These are phyloP conservation scores for Diutina siamensis DNA, from an alignment of 1,139 yeast genomes.

Conservation along the genomic window DNA sequence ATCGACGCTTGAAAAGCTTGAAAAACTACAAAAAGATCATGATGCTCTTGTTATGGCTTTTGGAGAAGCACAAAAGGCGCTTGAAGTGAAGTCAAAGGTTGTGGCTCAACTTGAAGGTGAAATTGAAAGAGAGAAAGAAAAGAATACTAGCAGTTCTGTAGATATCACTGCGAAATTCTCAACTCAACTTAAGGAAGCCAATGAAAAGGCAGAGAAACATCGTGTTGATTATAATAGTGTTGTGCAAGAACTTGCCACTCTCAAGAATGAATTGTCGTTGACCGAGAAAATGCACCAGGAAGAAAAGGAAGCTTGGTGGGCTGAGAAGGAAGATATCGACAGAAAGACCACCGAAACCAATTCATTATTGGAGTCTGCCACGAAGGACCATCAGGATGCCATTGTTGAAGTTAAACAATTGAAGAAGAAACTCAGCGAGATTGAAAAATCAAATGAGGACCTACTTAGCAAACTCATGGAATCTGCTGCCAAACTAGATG, in stretches of 20 bases:
- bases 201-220: neutral
- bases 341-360: neutral
- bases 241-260: neutral
- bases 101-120: slow-evolving; percentile 1
- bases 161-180: neutral
- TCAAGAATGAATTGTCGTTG: neutral
- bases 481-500: too few relatives aligned
- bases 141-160: neutral
- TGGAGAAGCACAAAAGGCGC: neutral
- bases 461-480: too few relatives aligned
- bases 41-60: neutral
- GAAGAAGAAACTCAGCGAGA: too few relatives aligned
- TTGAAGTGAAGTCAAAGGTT: neutral
- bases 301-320: slow-evolving; percentile 6
- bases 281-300: neutral
- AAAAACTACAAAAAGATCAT: neutral
- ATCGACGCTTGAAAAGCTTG: neutral
- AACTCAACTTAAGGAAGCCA: neutral
- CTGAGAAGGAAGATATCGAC: slow-evolving; percentile 1
- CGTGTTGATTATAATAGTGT: neutral
- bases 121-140: neutral
- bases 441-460: too few relatives aligned
- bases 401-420: too few relatives aligned
- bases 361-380: neutral
- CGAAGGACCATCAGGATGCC: neutral